Evolutionary conservation across 768 basidiomycete genomes (phyloP).

Genomic region (Tylopilus cervinicoccineus): DNA sequence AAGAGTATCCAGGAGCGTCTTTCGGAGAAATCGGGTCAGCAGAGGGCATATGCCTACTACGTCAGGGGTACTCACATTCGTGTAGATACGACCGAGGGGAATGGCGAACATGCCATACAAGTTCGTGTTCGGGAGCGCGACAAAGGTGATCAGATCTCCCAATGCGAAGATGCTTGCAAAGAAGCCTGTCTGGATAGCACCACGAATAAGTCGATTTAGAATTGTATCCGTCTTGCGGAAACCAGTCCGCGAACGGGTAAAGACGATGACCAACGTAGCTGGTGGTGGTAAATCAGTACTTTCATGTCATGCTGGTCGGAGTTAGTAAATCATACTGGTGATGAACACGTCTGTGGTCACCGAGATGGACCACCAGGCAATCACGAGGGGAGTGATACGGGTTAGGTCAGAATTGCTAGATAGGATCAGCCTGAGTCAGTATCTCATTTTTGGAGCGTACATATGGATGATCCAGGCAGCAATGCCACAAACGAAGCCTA

Average conservation of each 20-base stretch:
- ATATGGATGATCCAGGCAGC: conserved; percentile 39
- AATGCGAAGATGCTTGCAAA: neutral
- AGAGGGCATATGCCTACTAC: neutral
- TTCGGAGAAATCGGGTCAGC: neutral
- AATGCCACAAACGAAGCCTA: conserved; percentile 42
- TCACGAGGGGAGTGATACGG: conserved; percentile 40
- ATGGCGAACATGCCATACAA: neutral
- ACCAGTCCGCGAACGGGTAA: neutral
- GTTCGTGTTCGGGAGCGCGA: neutral
- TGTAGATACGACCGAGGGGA: neutral
- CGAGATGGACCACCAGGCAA: conserved; percentile 45
- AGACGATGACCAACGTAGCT: neutral
- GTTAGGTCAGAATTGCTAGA: conserved; percentile 40
- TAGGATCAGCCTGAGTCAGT: neutral
- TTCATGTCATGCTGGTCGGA: neutral
- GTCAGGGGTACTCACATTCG: neutral
- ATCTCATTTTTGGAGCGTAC: conserved; percentile 26
- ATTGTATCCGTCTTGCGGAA: neutral
- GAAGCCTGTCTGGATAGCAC: neutral
- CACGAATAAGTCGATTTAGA: neutral
- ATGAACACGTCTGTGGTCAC: conserved; percentile 41
- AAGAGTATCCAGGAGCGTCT: neutral
- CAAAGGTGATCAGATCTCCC: neutral
- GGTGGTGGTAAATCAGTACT: neutral
- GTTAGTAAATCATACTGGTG: conserved; percentile 41